Percentiles rank a stretch among this genome's conserved stretches.
These are phyloP conservation scores for Neurospora crassa DNA, from an alignment of 2,329 filamentous ascomycete genomes.

Conservation along the genomic window DNA sequence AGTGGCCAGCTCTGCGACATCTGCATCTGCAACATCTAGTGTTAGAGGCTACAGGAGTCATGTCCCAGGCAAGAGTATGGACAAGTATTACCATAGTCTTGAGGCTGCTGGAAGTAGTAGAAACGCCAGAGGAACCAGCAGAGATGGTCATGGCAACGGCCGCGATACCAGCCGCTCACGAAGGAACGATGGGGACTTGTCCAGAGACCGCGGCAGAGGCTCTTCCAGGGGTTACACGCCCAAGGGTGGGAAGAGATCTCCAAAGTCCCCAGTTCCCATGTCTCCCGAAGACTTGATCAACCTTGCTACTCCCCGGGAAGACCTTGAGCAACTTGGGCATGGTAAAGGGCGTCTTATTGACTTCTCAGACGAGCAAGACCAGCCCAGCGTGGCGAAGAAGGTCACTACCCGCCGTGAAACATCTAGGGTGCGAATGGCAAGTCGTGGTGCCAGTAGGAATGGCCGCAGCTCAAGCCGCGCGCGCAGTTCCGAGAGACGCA, in stretches of 20 bases:
- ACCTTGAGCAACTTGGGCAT: conserved; percentile 17
- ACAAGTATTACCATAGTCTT: conserved; percentile 79
- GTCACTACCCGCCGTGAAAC: conserved; percentile 22
- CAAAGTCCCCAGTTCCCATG: conserved; percentile 89
- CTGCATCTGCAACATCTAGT: conserved; percentile 44
- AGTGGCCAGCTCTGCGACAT: conserved; percentile 47
- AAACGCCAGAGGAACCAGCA: conserved; percentile 45
- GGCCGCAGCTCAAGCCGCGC: conserved; percentile 14
- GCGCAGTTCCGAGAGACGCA: conserved; percentile 36
- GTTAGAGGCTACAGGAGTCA: conserved; percentile 40
- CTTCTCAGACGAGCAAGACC: conserved; percentile 23
- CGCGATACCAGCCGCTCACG: conserved; percentile 40
- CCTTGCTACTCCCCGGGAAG: conserved; percentile 38
- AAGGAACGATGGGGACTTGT: conserved; percentile 47
- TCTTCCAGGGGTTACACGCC: conserved; percentile 53
- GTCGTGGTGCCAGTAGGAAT: conserved; percentile 38
- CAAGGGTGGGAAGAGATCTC: conserved; percentile 72
- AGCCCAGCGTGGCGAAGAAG: conserved; percentile 36
- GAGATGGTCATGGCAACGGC: conserved; percentile 33
- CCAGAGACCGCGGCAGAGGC: conserved; percentile 61
- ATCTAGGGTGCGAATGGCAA: conserved; percentile 27
- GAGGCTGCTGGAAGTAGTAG: conserved; percentile 60
- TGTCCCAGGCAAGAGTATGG: conserved; percentile 53
- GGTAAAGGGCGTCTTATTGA: conserved; percentile 17
- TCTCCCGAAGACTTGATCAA: conserved; percentile 75